phyloP scores from a whole-genome alignment of 345 rosid genomes.

The Psidium friedrichsthalianum region DNA sequence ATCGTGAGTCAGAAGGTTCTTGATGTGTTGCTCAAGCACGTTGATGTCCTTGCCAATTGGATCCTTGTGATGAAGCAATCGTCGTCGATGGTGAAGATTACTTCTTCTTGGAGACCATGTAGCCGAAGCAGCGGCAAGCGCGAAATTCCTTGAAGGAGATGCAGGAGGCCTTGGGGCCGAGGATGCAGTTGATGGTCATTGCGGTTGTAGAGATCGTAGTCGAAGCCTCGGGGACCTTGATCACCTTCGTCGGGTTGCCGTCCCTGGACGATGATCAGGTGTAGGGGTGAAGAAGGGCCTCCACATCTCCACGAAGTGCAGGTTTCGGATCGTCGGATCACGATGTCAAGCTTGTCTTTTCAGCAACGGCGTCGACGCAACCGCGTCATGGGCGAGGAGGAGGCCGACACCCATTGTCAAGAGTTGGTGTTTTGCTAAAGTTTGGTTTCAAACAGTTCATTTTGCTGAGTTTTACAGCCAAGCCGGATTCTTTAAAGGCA shows the following conservation, averaged over 20 bases:
- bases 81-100: constrained; percentile 94
- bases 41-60: constrained; percentile 12
- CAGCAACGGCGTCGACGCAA: no score
- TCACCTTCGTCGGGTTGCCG: constrained; percentile 81
- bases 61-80: constrained; percentile 43
- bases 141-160: constrained; percentile 97
- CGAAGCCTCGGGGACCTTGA: constrained; percentile 77
- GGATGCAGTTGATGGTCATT: constrained; percentile 75
- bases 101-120: constrained; percentile 97
- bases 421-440: no score
- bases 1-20: constrained; percentile 29
- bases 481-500: no score
- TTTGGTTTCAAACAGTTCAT: no score
- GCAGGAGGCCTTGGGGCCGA: constrained; percentile 92
- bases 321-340: constrained; percentile 84
- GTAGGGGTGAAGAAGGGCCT: constrained; percentile 92
- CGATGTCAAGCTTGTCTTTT: constrained; percentile 89
- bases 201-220: constrained; percentile 86
- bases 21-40: constrained; percentile 38
- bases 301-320: constrained; percentile 97
- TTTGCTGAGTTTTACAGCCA: no score
- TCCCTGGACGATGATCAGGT: constrained; percentile 93
- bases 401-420: no score
- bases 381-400: no score
- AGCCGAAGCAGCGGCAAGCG: constrained; percentile 95